Conservation (phyloP, 768 basidiomycete genomes). For the Boletus coccyginus region DNA sequence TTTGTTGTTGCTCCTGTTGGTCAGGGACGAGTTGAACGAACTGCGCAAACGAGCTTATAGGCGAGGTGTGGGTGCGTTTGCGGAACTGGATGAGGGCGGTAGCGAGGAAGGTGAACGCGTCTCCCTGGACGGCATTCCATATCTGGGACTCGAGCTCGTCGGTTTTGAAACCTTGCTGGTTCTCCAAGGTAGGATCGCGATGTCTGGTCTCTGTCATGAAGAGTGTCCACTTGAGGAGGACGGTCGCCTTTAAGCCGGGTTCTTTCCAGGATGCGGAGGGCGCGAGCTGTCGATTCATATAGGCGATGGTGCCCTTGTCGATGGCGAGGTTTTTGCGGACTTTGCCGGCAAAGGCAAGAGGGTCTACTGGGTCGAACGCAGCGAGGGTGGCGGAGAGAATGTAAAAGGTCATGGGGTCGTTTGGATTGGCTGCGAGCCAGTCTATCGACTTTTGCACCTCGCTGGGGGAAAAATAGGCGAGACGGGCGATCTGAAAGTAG, state of each 20-base stretch:
- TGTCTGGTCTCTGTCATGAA: slow-evolving; percentile 77
- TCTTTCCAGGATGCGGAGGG: slow-evolving; percentile 63
- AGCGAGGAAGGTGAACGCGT: slow-evolving; percentile 73
- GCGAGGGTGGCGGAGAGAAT: slow-evolving; percentile 62
- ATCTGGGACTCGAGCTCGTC: slow-evolving; percentile 81
- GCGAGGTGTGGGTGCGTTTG: slow-evolving; percentile 31
- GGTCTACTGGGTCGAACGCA: slow-evolving; percentile 65
- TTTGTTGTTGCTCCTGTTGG: slow-evolving; percentile 34
- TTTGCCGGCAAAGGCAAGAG: slow-evolving; percentile 42
- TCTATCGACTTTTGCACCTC: slow-evolving; percentile 68
- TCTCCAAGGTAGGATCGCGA: slow-evolving; percentile 62
- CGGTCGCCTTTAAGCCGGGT: slow-evolving; percentile 62
- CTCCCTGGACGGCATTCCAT: slow-evolving; percentile 80
- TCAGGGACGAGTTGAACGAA: slow-evolving; percentile 38
- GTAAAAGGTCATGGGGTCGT: slow-evolving; percentile 68
- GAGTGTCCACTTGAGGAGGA: slow-evolving; percentile 86
- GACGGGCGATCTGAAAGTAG: slow-evolving; percentile 58
- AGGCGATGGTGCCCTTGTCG: slow-evolving; percentile 46
- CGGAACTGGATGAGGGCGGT: slow-evolving; percentile 57
- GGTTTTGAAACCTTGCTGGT: slow-evolving; percentile 62
- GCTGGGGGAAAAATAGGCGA: slow-evolving; percentile 55
- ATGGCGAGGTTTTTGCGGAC: slow-evolving; percentile 48
- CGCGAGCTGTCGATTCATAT: slow-evolving; percentile 59
- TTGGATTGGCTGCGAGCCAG: slow-evolving; percentile 66
- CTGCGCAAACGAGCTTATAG: slow-evolving; percentile 38